Evolutionary conservation across 345 rosid species (phyloP), one percentile per base, ranked within the genome.

Genomic region (Nephelium lappaceum): DNA sequence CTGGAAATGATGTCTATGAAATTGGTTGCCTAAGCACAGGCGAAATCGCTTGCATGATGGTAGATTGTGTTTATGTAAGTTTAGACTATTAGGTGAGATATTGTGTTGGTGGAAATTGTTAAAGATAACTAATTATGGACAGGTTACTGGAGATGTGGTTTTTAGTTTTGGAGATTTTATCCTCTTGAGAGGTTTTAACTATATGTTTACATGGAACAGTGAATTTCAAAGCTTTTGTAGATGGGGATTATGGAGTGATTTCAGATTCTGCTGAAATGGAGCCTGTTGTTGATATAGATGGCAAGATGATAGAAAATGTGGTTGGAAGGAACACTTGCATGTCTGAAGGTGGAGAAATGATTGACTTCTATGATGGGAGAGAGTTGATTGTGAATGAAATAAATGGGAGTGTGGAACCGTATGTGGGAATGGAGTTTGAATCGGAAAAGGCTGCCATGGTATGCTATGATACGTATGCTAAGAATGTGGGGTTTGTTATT

Each of bases 391-490:
- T 42, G 36, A 16, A 21, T 67, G 63, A 67, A 73, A 27, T 42
- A 69, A 47, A 73, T n/a, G 78, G 18, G 24, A 49, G 25, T 69
- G 41, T 71, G 69, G 88, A 80, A 73, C 84, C 80, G 5, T 85
- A 21, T 67, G 14, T 81, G 21, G 88, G 84, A 47, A 85, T 81
- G 84, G 85, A 83, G 72, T 87, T 83, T 71, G 88, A 87, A 62
- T 85, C 88, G 9, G 84, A 87, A 78, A 84, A 85, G 68, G 81
- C 84, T 68, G 88, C 88, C 8, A 86, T 84, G 81, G 83, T 82
- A 60, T 87, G 71, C 82, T 85, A 83, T 76, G 77, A 87, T 83
- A 73, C 85, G 63, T 81, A 85, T 80, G 90, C 88, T 15, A 80
- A 81, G 38, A 78, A 27, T 23, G 53, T 75, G 21, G 87, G 87